These are phyloP conservation scores for Allomyces javanicus DNA, from an alignment of 192 early-diverging fungal species.

Conservation along the genomic window DNA sequence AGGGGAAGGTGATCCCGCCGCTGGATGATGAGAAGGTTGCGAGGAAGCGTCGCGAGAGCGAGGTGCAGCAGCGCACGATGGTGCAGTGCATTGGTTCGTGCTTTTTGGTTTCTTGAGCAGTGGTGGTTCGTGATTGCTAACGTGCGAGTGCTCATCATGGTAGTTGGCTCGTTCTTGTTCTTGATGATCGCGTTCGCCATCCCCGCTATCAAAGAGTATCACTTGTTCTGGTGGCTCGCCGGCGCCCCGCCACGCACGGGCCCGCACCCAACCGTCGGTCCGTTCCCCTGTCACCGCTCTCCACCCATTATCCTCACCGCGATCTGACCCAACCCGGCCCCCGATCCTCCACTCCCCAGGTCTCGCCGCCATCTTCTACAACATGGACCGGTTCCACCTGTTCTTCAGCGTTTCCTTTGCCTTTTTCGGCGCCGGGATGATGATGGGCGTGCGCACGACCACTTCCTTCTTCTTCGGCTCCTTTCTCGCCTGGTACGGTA, in stretches of 20 bases:
- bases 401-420: background rate
- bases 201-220: background rate
- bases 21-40: no score
- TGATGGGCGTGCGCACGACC: background rate
- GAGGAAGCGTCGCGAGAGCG: no score
- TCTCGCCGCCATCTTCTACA: background rate
- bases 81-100: no score
- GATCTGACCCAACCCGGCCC: no score
- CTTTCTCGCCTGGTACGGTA: background rate
- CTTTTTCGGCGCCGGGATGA: background rate
- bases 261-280: background rate
- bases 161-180: background rate
- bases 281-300: background rate
- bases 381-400: background rate
- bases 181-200: background rate
- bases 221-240: background rate
- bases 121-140: no score
- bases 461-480: background rate
- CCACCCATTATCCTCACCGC: no score
- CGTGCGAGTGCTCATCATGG: no score
- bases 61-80: no score
- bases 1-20: no score
- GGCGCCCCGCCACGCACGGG: background rate
- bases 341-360: no score
- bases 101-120: no score